Conservation (phyloP, 2,329 filamentous ascomycete genomes). For the Xylaria sp. region DNA sequence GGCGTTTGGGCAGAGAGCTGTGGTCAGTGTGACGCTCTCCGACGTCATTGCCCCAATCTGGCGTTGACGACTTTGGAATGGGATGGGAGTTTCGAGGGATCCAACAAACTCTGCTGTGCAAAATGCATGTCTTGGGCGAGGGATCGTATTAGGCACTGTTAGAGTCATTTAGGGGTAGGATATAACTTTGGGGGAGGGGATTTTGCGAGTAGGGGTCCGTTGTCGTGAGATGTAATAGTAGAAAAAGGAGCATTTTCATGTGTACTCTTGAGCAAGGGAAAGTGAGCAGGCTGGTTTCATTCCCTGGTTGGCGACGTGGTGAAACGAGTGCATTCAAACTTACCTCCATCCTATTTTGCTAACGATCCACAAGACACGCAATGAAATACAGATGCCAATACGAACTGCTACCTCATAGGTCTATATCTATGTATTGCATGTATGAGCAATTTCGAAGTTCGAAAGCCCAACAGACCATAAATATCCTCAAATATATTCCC, state of each 20-base stretch:
- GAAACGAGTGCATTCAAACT: neutral
- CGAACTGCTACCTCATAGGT: neutral
- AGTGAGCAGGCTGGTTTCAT: slow-evolving; percentile 19
- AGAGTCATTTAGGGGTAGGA: neutral
- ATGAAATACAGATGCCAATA: neutral
- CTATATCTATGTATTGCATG: neutral
- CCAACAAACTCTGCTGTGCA: slow-evolving; percentile 13
- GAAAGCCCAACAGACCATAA: neutral
- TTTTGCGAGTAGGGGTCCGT: neutral
- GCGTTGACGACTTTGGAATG: slow-evolving; percentile 1
- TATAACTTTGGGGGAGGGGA: neutral
- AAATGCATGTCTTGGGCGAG: slow-evolving; percentile 17
- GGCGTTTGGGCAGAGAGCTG: slow-evolving; percentile 24
- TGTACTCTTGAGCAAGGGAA: slow-evolving; percentile 9
- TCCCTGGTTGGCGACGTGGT: neutral
- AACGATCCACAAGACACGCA: neutral
- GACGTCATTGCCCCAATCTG: neutral
- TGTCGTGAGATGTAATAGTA: neutral
- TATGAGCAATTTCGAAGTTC: neutral
- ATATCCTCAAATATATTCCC: neutral
- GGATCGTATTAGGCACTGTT: neutral
- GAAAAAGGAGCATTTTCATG: neutral
- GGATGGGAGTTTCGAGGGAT: slow-evolving; percentile 16
- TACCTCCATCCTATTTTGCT: neutral
- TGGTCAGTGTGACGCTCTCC: slow-evolving; percentile 10